These are phyloP conservation scores for Pythium scleroteichum DNA, from an alignment of 352 stramenopile species.

Conservation along the genomic window DNA sequence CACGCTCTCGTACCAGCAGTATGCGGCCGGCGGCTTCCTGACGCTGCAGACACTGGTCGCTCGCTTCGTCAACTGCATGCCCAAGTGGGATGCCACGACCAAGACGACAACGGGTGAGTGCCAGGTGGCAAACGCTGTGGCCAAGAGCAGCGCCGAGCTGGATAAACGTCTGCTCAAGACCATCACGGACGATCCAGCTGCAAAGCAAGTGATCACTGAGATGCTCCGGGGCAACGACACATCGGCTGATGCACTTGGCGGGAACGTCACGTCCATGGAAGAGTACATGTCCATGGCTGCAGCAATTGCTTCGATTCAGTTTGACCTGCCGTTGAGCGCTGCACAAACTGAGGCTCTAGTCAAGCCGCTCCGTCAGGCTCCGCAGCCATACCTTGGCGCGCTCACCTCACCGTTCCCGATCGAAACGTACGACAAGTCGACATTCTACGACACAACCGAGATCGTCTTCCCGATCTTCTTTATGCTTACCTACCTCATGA, in stretches of 20 bases:
- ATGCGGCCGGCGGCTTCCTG: slow-evolving; percentile 40
- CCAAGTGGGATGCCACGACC: slow-evolving; percentile 28
- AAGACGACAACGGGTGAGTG: slow-evolving; percentile 32
- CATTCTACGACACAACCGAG: slow-evolving; percentile 47
- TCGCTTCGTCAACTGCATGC: slow-evolving; percentile 45
- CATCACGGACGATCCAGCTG: slow-evolving; percentile 22
- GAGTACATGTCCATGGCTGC: slow-evolving; percentile 1
- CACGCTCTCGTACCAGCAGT: slow-evolving; percentile 29
- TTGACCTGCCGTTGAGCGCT: slow-evolving; percentile 8
- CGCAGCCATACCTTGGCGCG: slow-evolving; percentile 5
- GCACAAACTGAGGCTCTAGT: slow-evolving; percentile 16
- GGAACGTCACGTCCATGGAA: slow-evolving; percentile 4
- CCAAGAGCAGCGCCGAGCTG: slow-evolving; percentile 14
- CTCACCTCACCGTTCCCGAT: slow-evolving; percentile 9
- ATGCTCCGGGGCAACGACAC: neutral
- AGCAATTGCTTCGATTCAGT: slow-evolving; percentile 5
- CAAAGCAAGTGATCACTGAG: slow-evolving; percentile 18
- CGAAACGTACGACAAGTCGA: slow-evolving; percentile 8
- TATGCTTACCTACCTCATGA: slow-evolving; percentile 75
- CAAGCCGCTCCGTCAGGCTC: slow-evolving; percentile 23
- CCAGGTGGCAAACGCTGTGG: slow-evolving; percentile 19
- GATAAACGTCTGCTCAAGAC: slow-evolving; percentile 26
- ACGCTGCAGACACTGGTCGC: slow-evolving; percentile 51
- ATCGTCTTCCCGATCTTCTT: slow-evolving; percentile 64
- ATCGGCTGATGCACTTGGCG: neutral